phyloP scores from a whole-genome alignment of 2,329 filamentous ascomycete species.

The Fusarium drepaniforme region DNA sequence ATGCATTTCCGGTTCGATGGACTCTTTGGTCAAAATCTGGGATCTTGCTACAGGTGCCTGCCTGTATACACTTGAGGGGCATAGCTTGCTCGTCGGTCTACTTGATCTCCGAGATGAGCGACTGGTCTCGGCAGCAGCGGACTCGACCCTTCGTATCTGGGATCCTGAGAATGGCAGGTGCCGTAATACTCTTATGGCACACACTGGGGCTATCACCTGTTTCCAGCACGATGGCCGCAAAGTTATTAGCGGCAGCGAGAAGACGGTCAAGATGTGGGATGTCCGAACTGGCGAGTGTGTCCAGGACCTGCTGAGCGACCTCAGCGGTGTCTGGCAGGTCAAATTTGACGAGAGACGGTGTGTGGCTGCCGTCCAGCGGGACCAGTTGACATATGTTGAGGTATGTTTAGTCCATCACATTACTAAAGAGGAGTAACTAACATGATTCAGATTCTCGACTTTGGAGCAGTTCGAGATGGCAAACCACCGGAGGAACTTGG shows the following conservation, averaged over 20 bases:
- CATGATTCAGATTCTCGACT: slow-evolving; percentile 85
- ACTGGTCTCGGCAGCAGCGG: slow-evolving; percentile 93
- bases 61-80: slow-evolving; percentile 91
- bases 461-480: slow-evolving; percentile 92
- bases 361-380: slow-evolving; percentile 95
- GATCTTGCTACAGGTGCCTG: slow-evolving; percentile 88
- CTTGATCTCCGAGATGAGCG: slow-evolving; percentile 90
- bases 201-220: slow-evolving; percentile 97
- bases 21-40: slow-evolving; percentile 98
- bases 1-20: slow-evolving; percentile 98
- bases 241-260: slow-evolving; percentile 95
- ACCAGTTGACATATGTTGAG: slow-evolving; percentile 94
- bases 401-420: slow-evolving; percentile 63
- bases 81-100: slow-evolving; percentile 90
- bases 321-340: slow-evolving; percentile 99
- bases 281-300: slow-evolving; percentile 92
- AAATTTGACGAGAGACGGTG: slow-evolving; percentile 96
- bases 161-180: slow-evolving; percentile 94
- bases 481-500: slow-evolving; percentile 82
- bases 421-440: background rate
- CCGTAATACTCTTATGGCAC: slow-evolving; percentile 89
- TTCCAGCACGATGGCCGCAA: slow-evolving; percentile 98
- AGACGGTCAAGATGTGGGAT: slow-evolving; percentile 99
- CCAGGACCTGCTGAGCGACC: slow-evolving; percentile 90
- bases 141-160: slow-evolving; percentile 96